Conservation (phyloP, 2,329 filamentous ascomycete species). For the Ceratocystis diversiconidia region DNA sequence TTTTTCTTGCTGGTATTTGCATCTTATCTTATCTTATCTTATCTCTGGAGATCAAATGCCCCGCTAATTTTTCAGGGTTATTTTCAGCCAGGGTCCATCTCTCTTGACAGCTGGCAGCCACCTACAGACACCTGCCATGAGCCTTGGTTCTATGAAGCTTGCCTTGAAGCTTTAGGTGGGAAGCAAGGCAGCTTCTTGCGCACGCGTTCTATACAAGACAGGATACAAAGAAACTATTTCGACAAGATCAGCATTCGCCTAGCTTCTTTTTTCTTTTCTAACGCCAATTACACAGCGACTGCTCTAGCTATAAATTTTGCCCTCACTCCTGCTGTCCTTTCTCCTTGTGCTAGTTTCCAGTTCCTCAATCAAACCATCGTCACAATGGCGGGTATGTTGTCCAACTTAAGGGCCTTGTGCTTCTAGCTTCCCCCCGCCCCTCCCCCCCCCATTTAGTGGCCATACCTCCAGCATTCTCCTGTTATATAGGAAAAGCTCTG, state of each 20-base stretch:
- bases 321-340: slow-evolving; percentile 1
- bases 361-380: background rate
- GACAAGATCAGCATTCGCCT: background rate
- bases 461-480: background rate
- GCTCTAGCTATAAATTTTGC: background rate
- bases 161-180: slow-evolving; percentile 9
- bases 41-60: background rate
- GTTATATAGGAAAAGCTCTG: background rate
- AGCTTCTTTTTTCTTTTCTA: background rate
- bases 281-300: background rate
- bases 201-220: slow-evolving; percentile 10
- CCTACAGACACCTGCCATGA: background rate
- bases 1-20: slow-evolving; percentile 4
- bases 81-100: background rate
- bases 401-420: background rate
- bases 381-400: slow-evolving; percentile 18
- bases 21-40: slow-evolving; percentile 6
- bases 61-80: slow-evolving; percentile 3
- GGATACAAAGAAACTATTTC: background rate
- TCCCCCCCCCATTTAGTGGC: background rate
- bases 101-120: background rate
- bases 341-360: background rate
- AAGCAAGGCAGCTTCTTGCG: slow-evolving; percentile 17
- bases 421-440: too few relatives aligned
- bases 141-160: slow-evolving; percentile 8